phyloP scores from a whole-genome alignment of 331 rosid genomes.

The Quercus lobata region DNA sequence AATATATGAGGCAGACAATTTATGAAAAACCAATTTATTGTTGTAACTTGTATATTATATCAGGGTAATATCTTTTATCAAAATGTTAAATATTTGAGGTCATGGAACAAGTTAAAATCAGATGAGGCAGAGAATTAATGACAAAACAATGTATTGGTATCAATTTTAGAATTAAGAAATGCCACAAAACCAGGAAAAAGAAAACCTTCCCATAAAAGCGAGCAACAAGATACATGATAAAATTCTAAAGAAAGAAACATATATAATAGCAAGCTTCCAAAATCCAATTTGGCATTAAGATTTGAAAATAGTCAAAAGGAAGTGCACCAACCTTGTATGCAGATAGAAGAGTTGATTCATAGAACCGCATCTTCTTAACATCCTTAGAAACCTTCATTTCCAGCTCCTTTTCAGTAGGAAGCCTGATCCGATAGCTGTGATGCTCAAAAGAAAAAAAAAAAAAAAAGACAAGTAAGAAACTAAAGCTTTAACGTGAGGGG shows the following conservation, averaged over 20 bases:
- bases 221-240: background rate
- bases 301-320: background rate
- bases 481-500: background rate
- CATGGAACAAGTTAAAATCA: background rate
- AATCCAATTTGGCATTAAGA: background rate
- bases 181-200: background rate
- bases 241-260: too few species aligned
- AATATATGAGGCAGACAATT: background rate
- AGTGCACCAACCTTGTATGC: slow-evolving; percentile 70
- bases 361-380: slow-evolving; percentile 78
- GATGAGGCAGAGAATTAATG: background rate
- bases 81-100: background rate
- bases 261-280: background rate
- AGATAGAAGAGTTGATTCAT: slow-evolving; percentile 89
- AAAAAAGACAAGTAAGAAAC: background rate
- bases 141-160: background rate
- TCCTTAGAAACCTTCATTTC: slow-evolving; percentile 95
- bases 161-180: background rate
- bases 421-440: slow-evolving; percentile 86
- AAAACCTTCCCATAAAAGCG: background rate
- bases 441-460: slow-evolving; percentile 18
- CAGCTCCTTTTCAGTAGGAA: slow-evolving; percentile 92
- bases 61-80: background rate
- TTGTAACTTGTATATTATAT: background rate
- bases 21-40: background rate